Evolutionary conservation across 2,329 filamentous ascomycete species (phyloP), one percentile per base, ranked within the genome.

Genomic region (Colletotrichum costaricense): DNA sequence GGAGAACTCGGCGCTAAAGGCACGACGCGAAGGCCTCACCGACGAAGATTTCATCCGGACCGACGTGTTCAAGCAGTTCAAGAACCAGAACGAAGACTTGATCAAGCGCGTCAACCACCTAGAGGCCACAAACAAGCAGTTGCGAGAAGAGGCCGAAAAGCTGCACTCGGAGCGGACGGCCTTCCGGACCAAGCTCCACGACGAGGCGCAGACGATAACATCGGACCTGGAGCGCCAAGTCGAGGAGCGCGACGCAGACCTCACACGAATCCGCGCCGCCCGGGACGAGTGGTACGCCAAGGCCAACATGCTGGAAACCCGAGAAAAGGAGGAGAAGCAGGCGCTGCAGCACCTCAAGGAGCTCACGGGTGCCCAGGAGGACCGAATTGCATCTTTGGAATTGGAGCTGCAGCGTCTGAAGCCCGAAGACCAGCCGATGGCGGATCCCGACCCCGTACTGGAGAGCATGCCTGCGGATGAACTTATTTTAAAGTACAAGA

Each of bases 21-120:
- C 86, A 19, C 88, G 92, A 80, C 87, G 94, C 60, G 92, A 94
- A 16, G 92, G 90, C 68, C 86, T 95, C 57, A 93, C 94, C 0
- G 97, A 99, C 78, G 97, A 99, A 75, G 97, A 99, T 78, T 98
- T 97, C 80, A 92, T 95, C 54, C 92, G 95, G 70, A 98, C 95
- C 5, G 95, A 98, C 78, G 88, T 98, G 3, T 99, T 98, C 88
- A 98, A 98, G 83, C 91, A 94, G 75, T 89, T 98, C 79, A 97
- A 95, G 83, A 90, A 89, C 28, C 95, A 98, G 78, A 94, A 97
- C 78, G 97, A 98, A 79, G 96, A 98, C 77, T 90, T 97, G 9
- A 95, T 98, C 77, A 96, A 94, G 81, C 92, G 95, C 49, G 92
- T 98, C 79, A 99, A 99, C 81, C 92, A 96, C 78, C 84, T 98